phyloP scores from a whole-genome alignment of 371 early-diverging fungal genomes.

The Lichtheimia hyalospora region DNA sequence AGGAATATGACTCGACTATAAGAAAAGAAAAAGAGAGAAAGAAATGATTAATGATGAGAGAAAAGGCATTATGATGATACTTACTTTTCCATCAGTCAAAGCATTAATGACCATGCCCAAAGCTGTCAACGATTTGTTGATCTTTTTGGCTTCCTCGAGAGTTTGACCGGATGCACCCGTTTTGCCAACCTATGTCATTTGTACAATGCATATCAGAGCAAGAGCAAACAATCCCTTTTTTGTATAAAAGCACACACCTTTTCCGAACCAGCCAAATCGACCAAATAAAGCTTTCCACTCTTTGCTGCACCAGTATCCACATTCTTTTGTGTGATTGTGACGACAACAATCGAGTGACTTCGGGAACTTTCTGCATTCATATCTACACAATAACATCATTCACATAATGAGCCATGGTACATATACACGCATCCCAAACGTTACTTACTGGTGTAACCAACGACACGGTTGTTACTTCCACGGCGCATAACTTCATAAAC shows the following conservation, averaged over 20 bases:
- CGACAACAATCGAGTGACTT: slow-evolving; percentile 95
- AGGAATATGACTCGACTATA: slow-evolving; percentile 94
- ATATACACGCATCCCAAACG: neutral
- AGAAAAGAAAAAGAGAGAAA: slow-evolving; percentile 10
- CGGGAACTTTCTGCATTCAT: slow-evolving; percentile 98
- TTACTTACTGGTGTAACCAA: slow-evolving; percentile 81
- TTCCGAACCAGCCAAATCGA: slow-evolving; percentile 99
- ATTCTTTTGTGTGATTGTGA: slow-evolving; percentile 92
- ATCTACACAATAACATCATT: slow-evolving; percentile 36
- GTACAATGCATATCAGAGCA: neutral
- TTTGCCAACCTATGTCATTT: slow-evolving; percentile 68
- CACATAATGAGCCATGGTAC: neutral
- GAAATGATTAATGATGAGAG: slow-evolving; percentile 8
- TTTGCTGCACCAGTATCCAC: slow-evolving; percentile 81
- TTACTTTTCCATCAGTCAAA: slow-evolving; percentile 86
- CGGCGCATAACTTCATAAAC: slow-evolving; percentile 93
- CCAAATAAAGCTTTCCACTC: slow-evolving; percentile 90
- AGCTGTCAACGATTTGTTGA: slow-evolving; percentile 97
- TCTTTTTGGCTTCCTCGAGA: slow-evolving; percentile 98
- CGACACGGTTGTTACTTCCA: slow-evolving; percentile 86
- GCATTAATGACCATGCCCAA: slow-evolving; percentile 99
- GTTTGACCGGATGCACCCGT: slow-evolving; percentile 98
- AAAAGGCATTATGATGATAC: neutral
- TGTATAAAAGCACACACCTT: slow-evolving; percentile 47
- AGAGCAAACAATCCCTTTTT: neutral